Evolutionary conservation across 108 stramenopile genomes (phyloP), one percentile per base, ranked within the genome.

Genomic region (Fragilariopsis cylindrus): DNA sequence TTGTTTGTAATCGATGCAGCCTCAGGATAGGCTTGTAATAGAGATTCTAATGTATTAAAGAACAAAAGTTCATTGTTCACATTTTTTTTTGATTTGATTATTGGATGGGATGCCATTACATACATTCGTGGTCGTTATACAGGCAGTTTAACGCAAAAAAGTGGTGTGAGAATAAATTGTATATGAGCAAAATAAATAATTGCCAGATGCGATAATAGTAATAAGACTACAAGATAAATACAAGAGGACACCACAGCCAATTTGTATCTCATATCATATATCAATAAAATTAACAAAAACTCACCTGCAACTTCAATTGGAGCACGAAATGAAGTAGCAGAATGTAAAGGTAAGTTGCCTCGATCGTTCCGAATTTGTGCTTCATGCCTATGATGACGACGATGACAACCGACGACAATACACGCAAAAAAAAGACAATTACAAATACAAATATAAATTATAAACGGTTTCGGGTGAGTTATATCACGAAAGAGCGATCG

Each of bases 1-100:
- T 92, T 92, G 86, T 95, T 95, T 43, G 94, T 92, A 45, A 88
- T 82, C 52, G 83, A 81, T 30, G 94, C 94, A 39, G 91, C 94
- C 64, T 92, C 91, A 12, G 91, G 94, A 65, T 92, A 92, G 7
- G 94, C 91, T 75, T 92, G 88, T 50, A 95, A 71, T 5, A 95
- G 82, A 21, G 90, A 86, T 82, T 95, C 94, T 75, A 73, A 50
- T n/a, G 45, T 50, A 50, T 39, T 47, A 2, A 53, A 53, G 0
- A 72, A 42, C 3, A 2, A 1, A 53, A 53, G n/a, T n/a, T 15
- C 15, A 53, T 12, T 53, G n/a, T n/a, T 15, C 15, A 53, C 12
- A 53, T 30, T 30, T 30, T 30, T 30, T 30, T 30, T 30, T 30
- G 30, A 53, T 53, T 12, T n/a, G 52, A 53, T 53, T n/a, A 53